phyloP scores from a whole-genome alignment of 306 rosid species.

The Prunus armeniaca region DNA sequence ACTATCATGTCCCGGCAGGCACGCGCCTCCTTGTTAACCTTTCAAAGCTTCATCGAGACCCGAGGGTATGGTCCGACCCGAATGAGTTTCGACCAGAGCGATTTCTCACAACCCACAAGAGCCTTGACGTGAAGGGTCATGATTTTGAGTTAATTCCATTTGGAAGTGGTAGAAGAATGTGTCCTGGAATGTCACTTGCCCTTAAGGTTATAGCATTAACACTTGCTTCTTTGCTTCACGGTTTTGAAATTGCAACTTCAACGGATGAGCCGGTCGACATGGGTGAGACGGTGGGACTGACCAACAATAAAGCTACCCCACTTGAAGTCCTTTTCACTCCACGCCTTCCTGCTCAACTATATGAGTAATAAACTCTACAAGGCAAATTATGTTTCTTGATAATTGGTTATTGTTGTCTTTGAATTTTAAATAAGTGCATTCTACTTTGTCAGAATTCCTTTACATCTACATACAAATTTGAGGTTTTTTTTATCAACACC shows the following conservation, averaged over 20 bases:
- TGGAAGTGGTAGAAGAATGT: constrained; percentile 4
- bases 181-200: neutral
- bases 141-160: constrained; percentile 8
- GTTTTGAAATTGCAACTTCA: constrained; percentile 5
- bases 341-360: constrained; percentile 4
- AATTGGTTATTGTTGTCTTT: no score
- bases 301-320: constrained; percentile 1
- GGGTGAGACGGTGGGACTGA: constrained; percentile 1
- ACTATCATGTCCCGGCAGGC: neutral
- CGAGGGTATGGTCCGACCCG: neutral
- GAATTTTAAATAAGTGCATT: no score
- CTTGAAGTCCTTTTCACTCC: constrained; percentile 10
- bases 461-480: no score
- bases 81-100: constrained; percentile 4
- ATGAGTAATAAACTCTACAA: neutral
- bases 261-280: neutral
- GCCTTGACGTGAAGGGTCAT: neutral
- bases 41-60: constrained; percentile 6
- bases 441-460: no score
- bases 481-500: no score
- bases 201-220: neutral
- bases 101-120: neutral
- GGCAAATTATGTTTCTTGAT: no score
- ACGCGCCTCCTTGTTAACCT: constrained; percentile 8
- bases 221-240: constrained; percentile 15